A percentile compares a stretch with the other conserved stretches of the same genome.
These are phyloP conservation scores for Sporormia fimetaria DNA, from an alignment of 495 filamentous ascomycete genomes.

Conservation along the genomic window DNA sequence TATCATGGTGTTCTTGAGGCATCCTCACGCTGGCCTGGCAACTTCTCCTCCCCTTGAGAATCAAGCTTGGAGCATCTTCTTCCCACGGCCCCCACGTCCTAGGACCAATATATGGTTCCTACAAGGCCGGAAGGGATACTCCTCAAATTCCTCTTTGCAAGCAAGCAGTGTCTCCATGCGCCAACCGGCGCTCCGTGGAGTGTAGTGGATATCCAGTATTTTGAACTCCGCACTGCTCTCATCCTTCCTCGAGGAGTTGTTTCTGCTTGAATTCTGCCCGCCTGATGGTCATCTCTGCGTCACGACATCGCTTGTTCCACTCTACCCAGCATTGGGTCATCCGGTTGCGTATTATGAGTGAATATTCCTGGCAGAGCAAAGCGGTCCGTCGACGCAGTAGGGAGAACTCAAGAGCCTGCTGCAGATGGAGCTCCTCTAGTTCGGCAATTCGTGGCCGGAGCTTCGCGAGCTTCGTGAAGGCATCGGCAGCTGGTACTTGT, in stretches of 20 bases:
- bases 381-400: conserved; percentile 65
- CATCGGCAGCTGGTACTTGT: conserved; percentile 57
- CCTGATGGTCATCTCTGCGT: conserved; percentile 53
- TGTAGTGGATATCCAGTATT: neutral
- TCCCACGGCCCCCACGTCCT: too few relatives aligned
- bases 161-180: too few relatives aligned
- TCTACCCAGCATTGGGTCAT: conserved; percentile 58
- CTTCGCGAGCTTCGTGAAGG: conserved; percentile 54
- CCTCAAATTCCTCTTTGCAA: too few relatives aligned
- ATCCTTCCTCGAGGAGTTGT: conserved; percentile 26
- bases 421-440: conserved; percentile 52
- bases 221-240: neutral
- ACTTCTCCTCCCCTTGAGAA: too few relatives aligned
- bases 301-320: conserved; percentile 56
- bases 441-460: conserved; percentile 60
- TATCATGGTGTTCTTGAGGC: too few relatives aligned
- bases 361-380: conserved; percentile 55
- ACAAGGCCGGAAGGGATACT: too few relatives aligned
- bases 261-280: conserved; percentile 40
- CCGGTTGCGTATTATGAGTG: too few relatives aligned
- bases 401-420: conserved; percentile 61
- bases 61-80: too few relatives aligned
- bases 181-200: neutral
- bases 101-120: too few relatives aligned
- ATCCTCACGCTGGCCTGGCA: too few relatives aligned